A percentile compares a stretch with the other conserved stretches of the same genome.
Evolutionary conservation across 805 yeast genomes (phyloP).

Genomic region (Yarrowia hollandica): DNA sequence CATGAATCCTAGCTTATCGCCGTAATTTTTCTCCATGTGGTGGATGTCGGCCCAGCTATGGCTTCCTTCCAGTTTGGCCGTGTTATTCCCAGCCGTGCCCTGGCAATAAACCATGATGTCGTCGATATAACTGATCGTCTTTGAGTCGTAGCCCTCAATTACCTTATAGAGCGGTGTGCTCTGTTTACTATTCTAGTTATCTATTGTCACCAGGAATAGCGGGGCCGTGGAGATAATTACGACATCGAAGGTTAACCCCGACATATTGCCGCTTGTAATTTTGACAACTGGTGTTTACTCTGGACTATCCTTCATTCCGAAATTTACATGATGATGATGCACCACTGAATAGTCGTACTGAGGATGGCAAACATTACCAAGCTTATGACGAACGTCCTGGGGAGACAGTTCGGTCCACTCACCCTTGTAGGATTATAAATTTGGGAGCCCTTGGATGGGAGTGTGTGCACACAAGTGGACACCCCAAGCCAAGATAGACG

Average conservation of each 20-base stretch:
- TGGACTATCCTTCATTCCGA: no score
- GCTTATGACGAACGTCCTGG: conserved; percentile 92
- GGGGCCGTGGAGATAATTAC: no score
- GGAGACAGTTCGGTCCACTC: conserved; percentile 89
- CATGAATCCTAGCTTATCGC: background rate
- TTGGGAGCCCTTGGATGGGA: conserved; percentile 85
- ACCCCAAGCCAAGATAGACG: conserved; percentile 97
- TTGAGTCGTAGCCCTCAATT: background rate
- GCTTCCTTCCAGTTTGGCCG: background rate
- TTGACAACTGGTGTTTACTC: no score
- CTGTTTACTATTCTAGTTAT: no score
- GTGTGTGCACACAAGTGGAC: conserved; percentile 94
- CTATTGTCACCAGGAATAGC: no score
- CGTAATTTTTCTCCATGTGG: background rate
- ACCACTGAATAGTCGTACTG: conserved; percentile 91
- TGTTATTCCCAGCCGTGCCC: background rate
- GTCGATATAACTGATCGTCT: background rate
- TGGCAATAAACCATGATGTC: background rate
- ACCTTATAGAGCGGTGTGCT: background rate
- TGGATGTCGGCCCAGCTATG: background rate
- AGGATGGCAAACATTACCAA: conserved; percentile 98
- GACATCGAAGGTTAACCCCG: no score
- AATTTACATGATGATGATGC: conserved; percentile 89
- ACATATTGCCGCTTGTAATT: no score
- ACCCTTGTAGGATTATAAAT: conserved; percentile 87